Conservation (phyloP, 2,329 filamentous ascomycete genomes). For the Fonsecaea nubica region DNA sequence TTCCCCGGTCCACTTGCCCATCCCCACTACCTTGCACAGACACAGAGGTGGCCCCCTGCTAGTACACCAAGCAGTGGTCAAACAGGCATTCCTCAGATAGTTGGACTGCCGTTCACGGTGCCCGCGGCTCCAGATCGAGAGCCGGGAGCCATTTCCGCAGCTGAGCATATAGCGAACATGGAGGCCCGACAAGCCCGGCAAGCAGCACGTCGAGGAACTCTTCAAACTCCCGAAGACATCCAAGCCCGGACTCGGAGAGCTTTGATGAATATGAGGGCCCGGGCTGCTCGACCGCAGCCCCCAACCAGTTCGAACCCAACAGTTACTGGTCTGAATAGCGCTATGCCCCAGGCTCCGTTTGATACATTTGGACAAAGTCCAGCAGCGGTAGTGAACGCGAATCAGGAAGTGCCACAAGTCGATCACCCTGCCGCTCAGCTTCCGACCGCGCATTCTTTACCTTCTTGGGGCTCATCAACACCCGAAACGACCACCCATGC, state of each 20-base stretch:
- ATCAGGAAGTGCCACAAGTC: background rate
- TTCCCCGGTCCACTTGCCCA: background rate
- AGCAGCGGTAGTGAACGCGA: background rate
- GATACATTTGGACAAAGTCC: background rate
- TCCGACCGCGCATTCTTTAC: slow-evolving; percentile 17
- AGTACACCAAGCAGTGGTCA: slow-evolving; percentile 3
- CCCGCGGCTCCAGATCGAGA: slow-evolving; percentile 10
- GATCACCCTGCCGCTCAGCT: background rate
- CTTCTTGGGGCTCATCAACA: slow-evolving; percentile 24
- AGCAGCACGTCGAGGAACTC: background rate
- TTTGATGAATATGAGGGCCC: background rate
- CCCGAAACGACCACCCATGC: slow-evolving; percentile 11
- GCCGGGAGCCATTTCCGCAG: background rate
- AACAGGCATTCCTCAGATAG: slow-evolving; percentile 10
- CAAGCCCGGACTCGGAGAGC: background rate
- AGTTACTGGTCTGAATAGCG: background rate
- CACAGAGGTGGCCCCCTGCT: background rate
- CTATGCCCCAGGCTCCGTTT: background rate
- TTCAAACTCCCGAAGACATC: background rate
- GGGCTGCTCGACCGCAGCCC: background rate
- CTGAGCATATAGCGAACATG: background rate
- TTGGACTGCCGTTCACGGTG: slow-evolving; percentile 3
- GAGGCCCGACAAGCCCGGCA: background rate
- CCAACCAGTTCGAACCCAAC: background rate
- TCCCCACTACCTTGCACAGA: background rate